These are phyloP conservation scores for Dactylellina haptotyla DNA, from an alignment of 2,329 filamentous ascomycete genomes.

Conservation along the genomic window DNA sequence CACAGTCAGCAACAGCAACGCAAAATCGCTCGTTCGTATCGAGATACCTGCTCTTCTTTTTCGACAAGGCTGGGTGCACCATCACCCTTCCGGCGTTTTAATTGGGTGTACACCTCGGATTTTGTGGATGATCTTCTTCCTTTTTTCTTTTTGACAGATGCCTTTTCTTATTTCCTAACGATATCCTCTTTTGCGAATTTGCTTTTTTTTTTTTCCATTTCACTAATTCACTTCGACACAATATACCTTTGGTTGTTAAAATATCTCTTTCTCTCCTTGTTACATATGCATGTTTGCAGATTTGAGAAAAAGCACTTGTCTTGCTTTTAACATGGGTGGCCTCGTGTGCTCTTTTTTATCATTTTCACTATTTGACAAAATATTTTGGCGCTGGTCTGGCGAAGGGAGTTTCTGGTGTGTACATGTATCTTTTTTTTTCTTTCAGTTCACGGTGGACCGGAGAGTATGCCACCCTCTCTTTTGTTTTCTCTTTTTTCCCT, in stretches of 20 bases:
- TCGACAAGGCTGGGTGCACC: conserved; percentile 36
- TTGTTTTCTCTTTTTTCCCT: conserved; percentile 1
- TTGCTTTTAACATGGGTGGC: conserved; percentile 39
- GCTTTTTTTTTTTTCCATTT: conserved; percentile 25
- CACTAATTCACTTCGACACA: conserved; percentile 13
- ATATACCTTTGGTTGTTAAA: conserved; percentile 37
- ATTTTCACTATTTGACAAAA: conserved; percentile 6
- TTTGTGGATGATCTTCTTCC: conserved; percentile 28
- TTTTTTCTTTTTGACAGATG: conserved; percentile 35
- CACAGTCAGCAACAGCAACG: conserved; percentile 31
- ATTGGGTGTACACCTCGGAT: conserved; percentile 40
- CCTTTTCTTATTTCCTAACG: conserved; percentile 14
- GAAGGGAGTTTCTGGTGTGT: conserved; percentile 41
- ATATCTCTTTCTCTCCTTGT: conserved; percentile 3
- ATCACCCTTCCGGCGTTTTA: conserved; percentile 40
- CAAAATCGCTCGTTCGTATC: conserved; percentile 49
- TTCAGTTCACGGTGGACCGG: not conserved
- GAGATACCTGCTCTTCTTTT: conserved; percentile 30
- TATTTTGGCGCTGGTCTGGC: conserved; percentile 26
- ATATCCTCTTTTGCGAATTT: conserved; percentile 17
- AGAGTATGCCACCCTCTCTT: conserved; percentile 9
- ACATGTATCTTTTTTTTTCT: conserved; percentile 30
- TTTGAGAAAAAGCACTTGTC: conserved; percentile 12
- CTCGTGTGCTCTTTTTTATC: conserved; percentile 28
- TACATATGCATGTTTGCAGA: conserved; percentile 13